These are phyloP conservation scores for Fusarium verrucosum DNA, from an alignment of 2,329 filamentous ascomycete genomes.

Conservation along the genomic window DNA sequence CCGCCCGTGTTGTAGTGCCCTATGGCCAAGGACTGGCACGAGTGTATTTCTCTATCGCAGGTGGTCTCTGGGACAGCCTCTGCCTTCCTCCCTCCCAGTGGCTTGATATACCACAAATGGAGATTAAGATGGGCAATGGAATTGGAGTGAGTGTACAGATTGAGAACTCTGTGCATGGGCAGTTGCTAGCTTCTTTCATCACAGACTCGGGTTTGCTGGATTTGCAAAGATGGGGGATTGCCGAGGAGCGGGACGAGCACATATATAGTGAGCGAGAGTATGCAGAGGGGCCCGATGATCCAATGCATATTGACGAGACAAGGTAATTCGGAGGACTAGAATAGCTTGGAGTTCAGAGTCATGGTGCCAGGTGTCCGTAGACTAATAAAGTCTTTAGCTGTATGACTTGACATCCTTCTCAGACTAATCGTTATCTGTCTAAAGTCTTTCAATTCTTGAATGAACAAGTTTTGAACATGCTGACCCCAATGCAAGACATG, in stretches of 20 bases:
- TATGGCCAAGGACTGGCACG: neutral
- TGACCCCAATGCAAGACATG: no score
- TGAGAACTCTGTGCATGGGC: slow-evolving; percentile 9
- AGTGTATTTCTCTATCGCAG: neutral
- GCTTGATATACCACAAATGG: neutral
- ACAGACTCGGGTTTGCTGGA: neutral
- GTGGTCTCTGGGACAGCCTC: neutral
- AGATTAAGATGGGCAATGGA: neutral
- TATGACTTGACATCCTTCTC: no score
- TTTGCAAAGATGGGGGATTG: neutral
- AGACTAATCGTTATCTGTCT: no score
- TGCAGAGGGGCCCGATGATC: accelerated
- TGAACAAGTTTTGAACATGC: no score
- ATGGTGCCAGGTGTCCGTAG: neutral
- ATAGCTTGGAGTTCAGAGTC: neutral
- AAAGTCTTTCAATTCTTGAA: no score
- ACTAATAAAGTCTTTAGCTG: no score
- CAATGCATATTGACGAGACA: neutral
- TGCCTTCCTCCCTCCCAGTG: neutral
- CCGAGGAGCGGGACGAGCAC: neutral
- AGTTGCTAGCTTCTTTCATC: slow-evolving; percentile 1
- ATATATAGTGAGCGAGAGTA: accelerated
- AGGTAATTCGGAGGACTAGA: no score
- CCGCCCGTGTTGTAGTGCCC: neutral
- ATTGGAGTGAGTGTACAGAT: neutral